Evolutionary conservation across 306 rosid genomes (phyloP), one percentile per base, ranked within the genome.

Genomic region (Boehmeria nivea): DNA sequence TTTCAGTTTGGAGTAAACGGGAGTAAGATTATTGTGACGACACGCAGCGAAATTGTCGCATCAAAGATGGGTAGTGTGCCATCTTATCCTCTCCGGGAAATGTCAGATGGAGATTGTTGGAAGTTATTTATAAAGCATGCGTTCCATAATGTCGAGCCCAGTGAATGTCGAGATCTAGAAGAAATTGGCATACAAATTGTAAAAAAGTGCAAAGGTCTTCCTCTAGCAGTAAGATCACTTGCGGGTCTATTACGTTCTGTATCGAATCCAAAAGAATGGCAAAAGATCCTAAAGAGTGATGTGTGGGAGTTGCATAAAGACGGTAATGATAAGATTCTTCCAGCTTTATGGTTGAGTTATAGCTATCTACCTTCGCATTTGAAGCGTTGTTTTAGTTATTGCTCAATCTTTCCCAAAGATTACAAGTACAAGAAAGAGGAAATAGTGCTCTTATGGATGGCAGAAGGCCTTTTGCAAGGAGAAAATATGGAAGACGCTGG

Each of bases 301-400:
- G 2, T 64, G 0, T 77, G 82, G 82, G 57, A 49, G 42, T 4
- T 16, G 3, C 14, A 22, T 13, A 1, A 23, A 8, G 40, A 18
- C 0, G 6, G 59, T 1, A 62, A 2, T 11, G 11, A 20, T 1
- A n/a, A n/a, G n/a, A 59, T 76, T 23, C 45, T 72, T 16, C 65
- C 63, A 0, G 56, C 67, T 2, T 12, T 72, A 3, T 63, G 60
- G 45, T 4, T 76, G 12, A 72, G 72, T 15, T 76, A 72, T 19
- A 12, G 52, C 0, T 42, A 61, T 45, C 55, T 70, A 1, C 62
- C 81, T 0, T 46, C 51, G 0, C 31, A 25, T 13, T 17, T 76
- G 12, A 76, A 76, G 2, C 42, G 51, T 11, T 76, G 81, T 6
- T 76, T 76, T 71, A 67, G 76, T 12, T 76, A 71, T 51, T 66